Percentiles rank a stretch among this genome's conserved stretches.
These are phyloP conservation scores for Cnidoscolus chayamansa DNA, from an alignment of 441 rosid genomes.

Conservation along the genomic window DNA sequence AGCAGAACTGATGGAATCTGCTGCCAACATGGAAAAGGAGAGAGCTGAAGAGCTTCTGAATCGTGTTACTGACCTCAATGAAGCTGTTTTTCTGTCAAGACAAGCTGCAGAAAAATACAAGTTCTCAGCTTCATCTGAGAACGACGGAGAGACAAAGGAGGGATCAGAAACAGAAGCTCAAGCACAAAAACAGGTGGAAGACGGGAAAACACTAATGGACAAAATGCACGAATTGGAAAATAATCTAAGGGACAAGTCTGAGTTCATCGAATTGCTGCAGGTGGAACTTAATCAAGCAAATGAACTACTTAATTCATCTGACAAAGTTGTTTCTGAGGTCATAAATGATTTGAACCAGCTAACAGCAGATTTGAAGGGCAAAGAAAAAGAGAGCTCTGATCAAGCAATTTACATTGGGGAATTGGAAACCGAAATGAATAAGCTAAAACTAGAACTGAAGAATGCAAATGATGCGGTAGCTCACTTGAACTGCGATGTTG, in stretches of 20 bases:
- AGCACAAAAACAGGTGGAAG: background rate
- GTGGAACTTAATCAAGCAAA: constrained; percentile 27
- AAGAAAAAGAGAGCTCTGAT: constrained; percentile 33
- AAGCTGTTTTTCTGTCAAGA: constrained; percentile 28
- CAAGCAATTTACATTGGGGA: constrained; percentile 24
- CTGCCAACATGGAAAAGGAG: constrained; percentile 36
- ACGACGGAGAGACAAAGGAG: constrained; percentile 18
- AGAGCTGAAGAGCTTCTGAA: constrained; percentile 35
- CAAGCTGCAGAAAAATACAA: constrained; percentile 19
- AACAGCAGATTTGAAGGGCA: constrained; percentile 29
- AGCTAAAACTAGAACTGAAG: constrained; percentile 25
- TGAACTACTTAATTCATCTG: constrained; percentile 26
- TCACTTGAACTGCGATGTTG: constrained; percentile 23
- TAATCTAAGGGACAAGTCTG: constrained; percentile 30
- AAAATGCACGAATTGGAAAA: constrained; percentile 31
- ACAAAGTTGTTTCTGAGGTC: constrained; percentile 30
- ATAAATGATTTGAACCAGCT: constrained; percentile 17
- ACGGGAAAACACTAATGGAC: constrained; percentile 12
- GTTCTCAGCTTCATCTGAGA: constrained; percentile 6
- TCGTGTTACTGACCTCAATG: constrained; percentile 30
- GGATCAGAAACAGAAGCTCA: constrained; percentile 24
- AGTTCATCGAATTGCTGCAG: constrained; percentile 22
- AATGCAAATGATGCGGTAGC: constrained; percentile 28
- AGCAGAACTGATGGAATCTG: constrained; percentile 35
- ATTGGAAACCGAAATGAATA: constrained; percentile 34